Percentiles rank a stretch among this genome's conserved stretches.
phyloP scores from a whole-genome alignment of 768 basidiomycete species.

The Pleurotus platypus region DNA sequence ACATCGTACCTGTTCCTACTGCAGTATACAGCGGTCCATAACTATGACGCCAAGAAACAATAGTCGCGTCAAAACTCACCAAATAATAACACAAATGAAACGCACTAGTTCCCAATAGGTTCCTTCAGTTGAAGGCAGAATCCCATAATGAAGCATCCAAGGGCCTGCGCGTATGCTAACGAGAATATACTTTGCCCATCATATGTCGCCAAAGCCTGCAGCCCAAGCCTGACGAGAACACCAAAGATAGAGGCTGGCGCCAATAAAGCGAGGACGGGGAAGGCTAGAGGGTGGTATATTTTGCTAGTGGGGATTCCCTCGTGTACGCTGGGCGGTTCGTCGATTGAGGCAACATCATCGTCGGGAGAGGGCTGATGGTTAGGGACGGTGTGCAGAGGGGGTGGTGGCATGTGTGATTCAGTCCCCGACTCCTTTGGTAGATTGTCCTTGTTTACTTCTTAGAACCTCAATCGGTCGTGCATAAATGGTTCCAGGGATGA shows the following conservation, averaged over 20 bases:
- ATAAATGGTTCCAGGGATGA: background rate
- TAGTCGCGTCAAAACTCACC: background rate
- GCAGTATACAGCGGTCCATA: constrained; percentile 89
- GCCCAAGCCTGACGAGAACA: constrained; percentile 76
- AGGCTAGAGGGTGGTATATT: constrained; percentile 49
- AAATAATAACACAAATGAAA: background rate
- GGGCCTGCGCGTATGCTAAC: constrained; percentile 79
- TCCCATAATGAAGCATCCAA: constrained; percentile 94
- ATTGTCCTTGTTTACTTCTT: background rate
- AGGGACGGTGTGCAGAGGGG: background rate
- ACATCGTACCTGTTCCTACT: constrained; percentile 69
- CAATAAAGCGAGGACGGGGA: constrained; percentile 65
- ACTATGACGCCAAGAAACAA: constrained; percentile 33
- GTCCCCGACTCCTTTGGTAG: background rate
- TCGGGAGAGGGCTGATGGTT: too few relatives aligned
- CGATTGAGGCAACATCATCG: constrained; percentile 24
- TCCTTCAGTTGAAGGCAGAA: constrained; percentile 66
- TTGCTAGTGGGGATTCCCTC: constrained; percentile 27
- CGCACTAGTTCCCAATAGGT: constrained; percentile 74
- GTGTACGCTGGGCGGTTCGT: constrained; percentile 27
- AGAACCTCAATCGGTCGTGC: background rate
- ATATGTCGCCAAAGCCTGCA: constrained; percentile 71
- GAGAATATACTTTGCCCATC: constrained; percentile 75
- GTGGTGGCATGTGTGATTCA: background rate
- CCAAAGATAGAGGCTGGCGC: constrained; percentile 84